A percentile compares a stretch with the other conserved stretches of the same genome.
Evolutionary conservation across 2,329 filamentous ascomycete species (phyloP).

Genomic region (Albifimbria verrucaria): DNA sequence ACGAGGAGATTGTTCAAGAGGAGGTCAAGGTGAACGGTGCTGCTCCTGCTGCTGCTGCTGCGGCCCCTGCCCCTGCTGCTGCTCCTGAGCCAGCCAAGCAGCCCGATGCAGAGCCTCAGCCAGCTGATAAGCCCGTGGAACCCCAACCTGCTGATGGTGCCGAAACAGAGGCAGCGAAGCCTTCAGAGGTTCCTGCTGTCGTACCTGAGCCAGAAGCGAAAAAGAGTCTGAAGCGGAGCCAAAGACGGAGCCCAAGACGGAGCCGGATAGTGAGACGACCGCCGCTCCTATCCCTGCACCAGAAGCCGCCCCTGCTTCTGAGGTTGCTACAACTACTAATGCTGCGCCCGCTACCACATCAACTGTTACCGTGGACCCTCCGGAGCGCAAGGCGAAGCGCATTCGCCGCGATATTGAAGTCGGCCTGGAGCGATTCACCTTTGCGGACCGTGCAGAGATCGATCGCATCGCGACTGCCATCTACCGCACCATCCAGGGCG

Average conservation of each 20-base stretch:
- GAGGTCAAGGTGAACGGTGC: slow-evolving; percentile 29
- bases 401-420: slow-evolving; percentile 70
- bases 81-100: no score
- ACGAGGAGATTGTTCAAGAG: slow-evolving; percentile 64
- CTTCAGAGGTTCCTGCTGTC: no score
- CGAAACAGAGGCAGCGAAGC: slow-evolving; percentile 21
- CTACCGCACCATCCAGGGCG: slow-evolving; percentile 76
- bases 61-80: slow-evolving; percentile 2
- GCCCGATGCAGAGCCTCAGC: slow-evolving; percentile 9
- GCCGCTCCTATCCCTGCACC: neutral
- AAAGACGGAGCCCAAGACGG: slow-evolving; percentile 13
- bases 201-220: no score
- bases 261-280: slow-evolving; percentile 1
- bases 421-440: slow-evolving; percentile 70
- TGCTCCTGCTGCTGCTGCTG: slow-evolving; percentile 14
- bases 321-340: neutral
- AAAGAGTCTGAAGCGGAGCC: slow-evolving; percentile 12
- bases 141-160: slow-evolving; percentile 7
- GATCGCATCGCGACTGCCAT: slow-evolving; percentile 82
- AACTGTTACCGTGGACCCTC: slow-evolving; percentile 20
- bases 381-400: slow-evolving; percentile 50
- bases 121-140: no score
- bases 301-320: neutral
- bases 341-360: slow-evolving; percentile 3
- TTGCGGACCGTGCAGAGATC: slow-evolving; percentile 67